These are phyloP conservation scores for Nemania abortiva DNA, from an alignment of 2,329 filamentous ascomycete genomes.

Conservation along the genomic window DNA sequence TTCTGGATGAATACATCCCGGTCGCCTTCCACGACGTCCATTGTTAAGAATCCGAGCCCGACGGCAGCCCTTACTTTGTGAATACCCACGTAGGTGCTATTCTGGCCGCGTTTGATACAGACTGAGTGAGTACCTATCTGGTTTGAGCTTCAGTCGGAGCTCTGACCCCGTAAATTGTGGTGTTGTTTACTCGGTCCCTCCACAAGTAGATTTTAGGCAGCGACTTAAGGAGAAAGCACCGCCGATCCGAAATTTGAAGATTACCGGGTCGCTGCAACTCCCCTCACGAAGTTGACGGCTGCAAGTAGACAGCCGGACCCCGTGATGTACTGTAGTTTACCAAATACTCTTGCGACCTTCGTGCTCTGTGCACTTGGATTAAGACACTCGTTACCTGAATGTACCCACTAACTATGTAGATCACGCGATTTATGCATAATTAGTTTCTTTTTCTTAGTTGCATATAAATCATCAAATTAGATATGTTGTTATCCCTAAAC, in stretches of 20 bases:
- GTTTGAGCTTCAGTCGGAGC: conserved; percentile 2
- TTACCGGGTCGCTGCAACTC: background rate
- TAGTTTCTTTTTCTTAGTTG: too few relatives aligned
- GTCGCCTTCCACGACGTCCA: conserved; percentile 73
- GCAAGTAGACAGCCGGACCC: background rate
- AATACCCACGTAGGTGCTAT: background rate
- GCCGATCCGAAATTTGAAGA: background rate
- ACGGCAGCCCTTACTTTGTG: background rate
- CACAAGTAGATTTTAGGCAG: conserved; percentile 26
- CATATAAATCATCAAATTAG: background rate
- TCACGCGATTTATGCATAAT: background rate
- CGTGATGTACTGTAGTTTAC: background rate
- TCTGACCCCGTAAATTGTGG: conserved; percentile 21
- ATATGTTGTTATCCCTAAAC: conserved; percentile 2
- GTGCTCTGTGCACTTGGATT: too few relatives aligned
- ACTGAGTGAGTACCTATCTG: background rate
- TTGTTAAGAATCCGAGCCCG: conserved; percentile 45
- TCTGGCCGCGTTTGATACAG: background rate
- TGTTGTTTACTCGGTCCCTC: conserved; percentile 5
- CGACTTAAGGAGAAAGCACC: conserved; percentile 13
- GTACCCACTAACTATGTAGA: background rate
- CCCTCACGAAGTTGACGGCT: background rate
- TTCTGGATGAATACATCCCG: conserved; percentile 72
- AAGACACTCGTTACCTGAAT: background rate
- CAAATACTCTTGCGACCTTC: too few relatives aligned